These are phyloP conservation scores for Blastomyces gilchristii DNA, from an alignment of 2,329 filamentous ascomycete genomes.

Conservation along the genomic window DNA sequence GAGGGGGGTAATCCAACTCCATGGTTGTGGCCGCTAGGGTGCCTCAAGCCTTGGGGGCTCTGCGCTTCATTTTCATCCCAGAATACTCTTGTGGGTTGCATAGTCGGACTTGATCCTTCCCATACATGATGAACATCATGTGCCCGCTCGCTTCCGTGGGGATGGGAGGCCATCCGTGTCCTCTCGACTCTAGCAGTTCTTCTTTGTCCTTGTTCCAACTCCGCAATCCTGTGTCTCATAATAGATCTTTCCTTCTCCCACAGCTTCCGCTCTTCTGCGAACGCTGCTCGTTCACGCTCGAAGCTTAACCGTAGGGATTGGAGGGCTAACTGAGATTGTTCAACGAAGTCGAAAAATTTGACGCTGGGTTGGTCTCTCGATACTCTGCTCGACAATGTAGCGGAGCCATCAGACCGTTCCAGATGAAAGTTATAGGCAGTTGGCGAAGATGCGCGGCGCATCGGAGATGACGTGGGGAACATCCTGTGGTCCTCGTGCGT, in stretches of 20 bases:
- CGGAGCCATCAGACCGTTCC: conserved; percentile 18
- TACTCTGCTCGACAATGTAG: conserved; percentile 12
- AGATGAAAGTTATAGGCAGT: conserved; percentile 26
- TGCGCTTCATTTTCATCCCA: conserved; percentile 22
- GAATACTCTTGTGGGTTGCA: conserved; percentile 36
- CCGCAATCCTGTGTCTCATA: conserved; percentile 32
- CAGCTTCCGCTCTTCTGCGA: conserved; percentile 34
- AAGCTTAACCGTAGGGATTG: conserved; percentile 31
- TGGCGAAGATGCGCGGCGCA: conserved; percentile 32
- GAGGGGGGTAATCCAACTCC: conserved; percentile 24
- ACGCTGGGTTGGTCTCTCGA: conserved; percentile 16
- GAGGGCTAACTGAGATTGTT: conserved; percentile 33
- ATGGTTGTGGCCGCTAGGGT: conserved; percentile 24
- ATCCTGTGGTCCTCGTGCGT: conserved; percentile 36
- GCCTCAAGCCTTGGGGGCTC: conserved; percentile 15
- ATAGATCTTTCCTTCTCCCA: conserved; percentile 37
- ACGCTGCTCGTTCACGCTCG: conserved; percentile 32
- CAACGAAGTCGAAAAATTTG: conserved; percentile 31
- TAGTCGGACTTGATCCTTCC: conserved; percentile 34
- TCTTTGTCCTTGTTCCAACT: conserved; percentile 26
- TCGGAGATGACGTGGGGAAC: conserved; percentile 29
- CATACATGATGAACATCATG: conserved; percentile 29
- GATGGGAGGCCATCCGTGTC: neutral
- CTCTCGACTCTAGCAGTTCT: neutral
- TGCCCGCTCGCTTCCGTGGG: neutral